Percentiles rank a stretch among this genome's conserved stretches.
Evolutionary conservation across 164 flowering plant genomes (phyloP).

Genomic region (Vitis riparia): DNA sequence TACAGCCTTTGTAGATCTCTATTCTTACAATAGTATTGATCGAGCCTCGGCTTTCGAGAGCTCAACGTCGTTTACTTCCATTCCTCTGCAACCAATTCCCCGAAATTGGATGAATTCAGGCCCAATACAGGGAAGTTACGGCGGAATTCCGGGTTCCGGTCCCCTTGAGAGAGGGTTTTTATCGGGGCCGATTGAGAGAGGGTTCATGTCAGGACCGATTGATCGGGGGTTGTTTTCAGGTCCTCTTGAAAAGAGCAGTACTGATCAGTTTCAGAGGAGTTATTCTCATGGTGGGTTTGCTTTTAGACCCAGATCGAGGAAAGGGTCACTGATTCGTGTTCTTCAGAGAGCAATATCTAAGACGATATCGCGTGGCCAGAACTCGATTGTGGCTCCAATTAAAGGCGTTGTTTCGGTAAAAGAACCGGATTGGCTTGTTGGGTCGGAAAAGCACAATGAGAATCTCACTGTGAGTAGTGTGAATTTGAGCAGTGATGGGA

Average conservation of each 20-base stretch:
- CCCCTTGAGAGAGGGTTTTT: slow-evolving; percentile 48
- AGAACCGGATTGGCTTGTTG: slow-evolving; percentile 43
- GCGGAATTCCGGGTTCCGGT: slow-evolving; percentile 34
- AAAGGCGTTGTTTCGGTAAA: slow-evolving; percentile 33
- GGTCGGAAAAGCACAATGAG: slow-evolving; percentile 28
- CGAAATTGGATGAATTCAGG: slow-evolving; percentile 25
- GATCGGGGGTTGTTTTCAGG: slow-evolving; percentile 50
- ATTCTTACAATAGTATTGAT: slow-evolving; percentile 24
- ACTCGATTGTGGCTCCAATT: slow-evolving; percentile 60
- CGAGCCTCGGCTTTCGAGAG: slow-evolving; percentile 43
- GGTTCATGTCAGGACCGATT: slow-evolving; percentile 50
- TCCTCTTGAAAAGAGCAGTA: slow-evolving; percentile 35
- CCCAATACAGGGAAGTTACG: slow-evolving; percentile 15
- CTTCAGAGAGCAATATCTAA: slow-evolving; percentile 47
- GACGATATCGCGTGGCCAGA: slow-evolving; percentile 44
- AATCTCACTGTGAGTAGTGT: slow-evolving; percentile 38
- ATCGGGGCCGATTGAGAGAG: slow-evolving; percentile 54
- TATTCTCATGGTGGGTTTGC: slow-evolving; percentile 46
- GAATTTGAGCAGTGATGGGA: slow-evolving; percentile 58
- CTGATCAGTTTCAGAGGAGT: slow-evolving; percentile 49
- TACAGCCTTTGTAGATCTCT: slow-evolving; percentile 23
- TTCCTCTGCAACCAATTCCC: slow-evolving; percentile 46
- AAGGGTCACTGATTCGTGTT: slow-evolving; percentile 37
- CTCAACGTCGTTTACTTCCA: slow-evolving; percentile 33
- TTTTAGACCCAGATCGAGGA: slow-evolving; percentile 29